These are phyloP conservation scores for Scleromitrula shiraiana DNA, from an alignment of 2,329 filamentous ascomycete species.

Conservation along the genomic window DNA sequence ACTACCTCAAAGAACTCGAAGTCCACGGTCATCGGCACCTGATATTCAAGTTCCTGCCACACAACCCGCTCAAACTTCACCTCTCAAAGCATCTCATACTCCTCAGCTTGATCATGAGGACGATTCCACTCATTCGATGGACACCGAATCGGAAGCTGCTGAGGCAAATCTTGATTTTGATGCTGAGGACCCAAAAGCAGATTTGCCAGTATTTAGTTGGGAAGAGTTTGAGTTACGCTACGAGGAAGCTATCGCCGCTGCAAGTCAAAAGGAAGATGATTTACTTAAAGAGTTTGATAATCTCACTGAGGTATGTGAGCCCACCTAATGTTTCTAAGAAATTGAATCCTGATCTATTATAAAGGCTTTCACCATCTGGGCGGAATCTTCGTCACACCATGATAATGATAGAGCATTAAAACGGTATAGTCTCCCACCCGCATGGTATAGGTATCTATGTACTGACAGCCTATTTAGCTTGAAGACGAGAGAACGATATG, in stretches of 20 bases:
- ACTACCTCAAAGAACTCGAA: constrained; percentile 6
- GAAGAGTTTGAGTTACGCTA: constrained; percentile 63
- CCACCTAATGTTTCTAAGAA: not conserved
- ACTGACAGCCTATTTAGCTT: constrained; percentile 42
- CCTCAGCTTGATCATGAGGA: not conserved
- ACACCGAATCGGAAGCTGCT: not conserved
- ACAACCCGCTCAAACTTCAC: constrained; percentile 2
- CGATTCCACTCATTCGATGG: not conserved
- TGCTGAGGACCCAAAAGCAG: not conserved
- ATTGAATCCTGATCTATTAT: not conserved
- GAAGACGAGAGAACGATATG: constrained; percentile 69
- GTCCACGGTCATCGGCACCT: not conserved
- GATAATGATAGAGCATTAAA: constrained; percentile 73
- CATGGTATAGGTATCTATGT: not conserved
- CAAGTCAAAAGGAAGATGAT: constrained; percentile 54
- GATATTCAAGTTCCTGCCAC: constrained; percentile 5
- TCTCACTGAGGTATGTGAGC: constrained; percentile 41
- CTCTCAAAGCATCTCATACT: constrained; percentile 3
- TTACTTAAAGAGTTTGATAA: constrained; percentile 59
- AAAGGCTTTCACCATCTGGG: constrained; percentile 79
- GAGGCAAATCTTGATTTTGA: not conserved
- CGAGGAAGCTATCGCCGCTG: constrained; percentile 53
- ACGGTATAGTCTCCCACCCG: constrained; percentile 42
- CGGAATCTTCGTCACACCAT: constrained; percentile 58
- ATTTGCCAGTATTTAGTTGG: constrained; percentile 56